A percentile compares a stretch with the other conserved stretches of the same genome.
phyloP scores from a whole-genome alignment of 2,329 filamentous ascomycete genomes.

The Pseudopithomyces maydicus region DNA sequence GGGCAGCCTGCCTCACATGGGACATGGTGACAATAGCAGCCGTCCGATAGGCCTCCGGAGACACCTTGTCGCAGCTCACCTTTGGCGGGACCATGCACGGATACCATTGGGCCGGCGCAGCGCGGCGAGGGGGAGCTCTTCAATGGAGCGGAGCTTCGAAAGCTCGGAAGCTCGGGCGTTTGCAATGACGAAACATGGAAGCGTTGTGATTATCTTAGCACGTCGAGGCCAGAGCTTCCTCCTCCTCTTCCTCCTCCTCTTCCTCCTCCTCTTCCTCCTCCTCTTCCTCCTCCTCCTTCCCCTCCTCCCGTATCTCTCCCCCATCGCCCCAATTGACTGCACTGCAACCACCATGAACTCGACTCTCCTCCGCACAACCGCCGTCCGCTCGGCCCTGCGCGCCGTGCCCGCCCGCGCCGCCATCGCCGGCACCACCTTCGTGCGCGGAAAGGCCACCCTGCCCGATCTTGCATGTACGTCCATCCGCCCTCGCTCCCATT shows the following conservation, averaged over 20 bases:
- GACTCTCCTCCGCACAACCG: constrained; percentile 73
- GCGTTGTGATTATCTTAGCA: constrained; percentile 19
- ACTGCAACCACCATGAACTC: constrained; percentile 67
- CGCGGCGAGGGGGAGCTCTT: constrained; percentile 19
- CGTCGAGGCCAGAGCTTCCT: constrained; percentile 15
- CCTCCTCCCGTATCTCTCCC: constrained; percentile 6
- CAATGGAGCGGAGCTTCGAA: neutral
- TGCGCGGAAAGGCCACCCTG: constrained; percentile 87
- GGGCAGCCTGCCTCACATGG: too few relatives aligned
- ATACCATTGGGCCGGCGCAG: neutral
- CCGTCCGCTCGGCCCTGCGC: constrained; percentile 73
- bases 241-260: constrained; percentile 3
- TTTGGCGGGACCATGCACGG: neutral
- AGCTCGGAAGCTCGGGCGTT: constrained; percentile 23
- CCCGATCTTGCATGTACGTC: constrained; percentile 79
- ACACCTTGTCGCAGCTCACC: neutral
- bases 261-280: constrained; percentile 3
- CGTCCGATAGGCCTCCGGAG: neutral
- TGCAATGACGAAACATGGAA: constrained; percentile 38
- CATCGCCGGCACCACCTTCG: constrained; percentile 75
- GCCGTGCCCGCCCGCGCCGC: constrained; percentile 65
- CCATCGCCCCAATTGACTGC: constrained; percentile 25
- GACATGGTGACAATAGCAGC: neutral
- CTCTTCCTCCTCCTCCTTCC: constrained; percentile 7
- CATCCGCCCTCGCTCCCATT: neutral